Conservation (phyloP, 345 rosid genomes). For the Laguncularia racemosa region DNA sequence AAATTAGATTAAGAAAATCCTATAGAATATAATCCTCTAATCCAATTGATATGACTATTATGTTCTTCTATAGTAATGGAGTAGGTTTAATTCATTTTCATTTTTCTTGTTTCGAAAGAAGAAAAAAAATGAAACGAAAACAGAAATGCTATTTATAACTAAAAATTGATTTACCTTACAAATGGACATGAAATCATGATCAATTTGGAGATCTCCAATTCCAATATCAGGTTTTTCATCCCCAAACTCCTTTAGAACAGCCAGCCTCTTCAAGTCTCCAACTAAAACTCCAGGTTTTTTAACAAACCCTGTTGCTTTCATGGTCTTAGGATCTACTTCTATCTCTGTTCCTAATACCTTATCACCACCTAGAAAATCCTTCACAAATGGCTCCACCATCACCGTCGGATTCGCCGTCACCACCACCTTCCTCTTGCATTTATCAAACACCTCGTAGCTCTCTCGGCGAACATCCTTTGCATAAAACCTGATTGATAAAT, state of each 20-base stretch:
- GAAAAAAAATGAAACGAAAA: too few relatives aligned
- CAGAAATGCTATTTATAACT: too few relatives aligned
- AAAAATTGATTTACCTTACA: slow-evolving; percentile 55
- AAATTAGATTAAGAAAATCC: neutral
- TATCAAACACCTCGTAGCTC: slow-evolving; percentile 71
- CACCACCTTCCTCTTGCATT: slow-evolving; percentile 81
- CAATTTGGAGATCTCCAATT: slow-evolving; percentile 73
- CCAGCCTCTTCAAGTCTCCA: slow-evolving; percentile 59
- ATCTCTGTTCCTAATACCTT: slow-evolving; percentile 93
- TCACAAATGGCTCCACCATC: slow-evolving; percentile 93
- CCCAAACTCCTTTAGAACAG: slow-evolving; percentile 67
- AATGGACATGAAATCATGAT: slow-evolving; percentile 84
- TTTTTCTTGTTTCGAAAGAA: too few relatives aligned
- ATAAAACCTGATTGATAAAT: slow-evolving; percentile 58
- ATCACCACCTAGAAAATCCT: slow-evolving; percentile 82
- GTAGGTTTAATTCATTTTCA: too few relatives aligned
- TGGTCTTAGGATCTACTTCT: slow-evolving; percentile 68
- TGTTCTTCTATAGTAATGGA: too few relatives aligned
- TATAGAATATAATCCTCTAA: too few relatives aligned
- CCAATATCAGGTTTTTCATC: slow-evolving; percentile 67
- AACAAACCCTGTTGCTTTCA: slow-evolving; percentile 83
- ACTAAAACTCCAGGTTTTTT: slow-evolving; percentile 84
- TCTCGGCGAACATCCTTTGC: slow-evolving; percentile 86
- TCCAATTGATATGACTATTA: too few relatives aligned
- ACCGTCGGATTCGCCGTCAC: slow-evolving; percentile 88